Evolutionary conservation across 2,329 filamentous ascomycete genomes (phyloP).

Genomic region (Phoma herbarum): DNA sequence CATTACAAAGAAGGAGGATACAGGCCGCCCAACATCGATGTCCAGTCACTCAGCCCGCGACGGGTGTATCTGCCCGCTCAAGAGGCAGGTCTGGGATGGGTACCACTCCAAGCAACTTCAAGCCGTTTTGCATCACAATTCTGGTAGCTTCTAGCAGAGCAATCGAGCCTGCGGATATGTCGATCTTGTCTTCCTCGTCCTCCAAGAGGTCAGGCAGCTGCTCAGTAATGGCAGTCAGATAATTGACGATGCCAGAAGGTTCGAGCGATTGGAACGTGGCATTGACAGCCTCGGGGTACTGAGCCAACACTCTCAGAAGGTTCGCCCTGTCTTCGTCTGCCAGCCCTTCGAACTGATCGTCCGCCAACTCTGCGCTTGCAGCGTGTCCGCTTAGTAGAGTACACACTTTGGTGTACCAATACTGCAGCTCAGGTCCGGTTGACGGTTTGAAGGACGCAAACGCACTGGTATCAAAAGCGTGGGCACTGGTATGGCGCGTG

Average conservation of each 20-base stretch:
- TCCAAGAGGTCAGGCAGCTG: conserved; percentile 38
- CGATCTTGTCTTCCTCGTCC: conserved; percentile 27
- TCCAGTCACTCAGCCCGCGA: conserved; percentile 21
- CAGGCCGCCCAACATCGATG: no score
- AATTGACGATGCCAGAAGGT: conserved; percentile 38
- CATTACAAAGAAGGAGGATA: no score
- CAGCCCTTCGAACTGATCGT: conserved; percentile 35
- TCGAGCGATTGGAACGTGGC: conserved; percentile 40
- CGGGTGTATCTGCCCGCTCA: conserved; percentile 40
- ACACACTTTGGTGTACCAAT: conserved; percentile 39
- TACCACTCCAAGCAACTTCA: conserved; percentile 40
- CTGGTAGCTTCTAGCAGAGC: conserved; percentile 40
- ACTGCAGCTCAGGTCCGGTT: conserved; percentile 43
- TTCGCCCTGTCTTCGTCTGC: conserved; percentile 38
- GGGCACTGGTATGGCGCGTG: conserved; percentile 31
- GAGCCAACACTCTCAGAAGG: conserved; percentile 39
- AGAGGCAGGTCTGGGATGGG: conserved; percentile 24
- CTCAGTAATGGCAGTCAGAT: conserved; percentile 38
- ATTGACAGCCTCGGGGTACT: conserved; percentile 44
- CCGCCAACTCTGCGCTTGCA: conserved; percentile 23
- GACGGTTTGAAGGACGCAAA: conserved; percentile 43
- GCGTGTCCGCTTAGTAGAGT: conserved; percentile 27
- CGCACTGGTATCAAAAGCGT: conserved; percentile 36
- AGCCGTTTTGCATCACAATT: conserved; percentile 42
- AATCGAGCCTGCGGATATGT: conserved; percentile 29